Evolutionary conservation across 768 basidiomycete species (phyloP).

Genomic region (Phylloporus sp.): DNA sequence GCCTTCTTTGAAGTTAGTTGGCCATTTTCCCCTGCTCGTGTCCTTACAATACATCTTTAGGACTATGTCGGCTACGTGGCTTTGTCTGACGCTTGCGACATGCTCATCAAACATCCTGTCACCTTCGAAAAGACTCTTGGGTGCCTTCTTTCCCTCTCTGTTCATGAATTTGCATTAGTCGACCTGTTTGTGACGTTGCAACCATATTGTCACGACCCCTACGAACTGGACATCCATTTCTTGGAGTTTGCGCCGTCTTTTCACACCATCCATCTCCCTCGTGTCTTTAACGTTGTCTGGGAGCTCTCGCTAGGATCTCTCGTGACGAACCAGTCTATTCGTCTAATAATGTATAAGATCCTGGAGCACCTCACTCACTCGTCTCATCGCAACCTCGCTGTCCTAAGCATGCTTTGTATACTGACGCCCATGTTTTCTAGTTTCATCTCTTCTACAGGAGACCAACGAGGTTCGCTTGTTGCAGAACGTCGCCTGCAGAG

Average conservation of each 20-base stretch:
- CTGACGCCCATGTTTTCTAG: slow-evolving; percentile 44
- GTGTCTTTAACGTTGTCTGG: slow-evolving; percentile 60
- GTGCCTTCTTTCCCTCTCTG: slow-evolving; percentile 61
- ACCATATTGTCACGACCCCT: slow-evolving; percentile 35
- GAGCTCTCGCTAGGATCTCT: slow-evolving; percentile 38
- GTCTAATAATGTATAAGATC: slow-evolving; percentile 54
- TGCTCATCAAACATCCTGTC: slow-evolving; percentile 44
- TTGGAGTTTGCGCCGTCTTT: slow-evolving; percentile 38
- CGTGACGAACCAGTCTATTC: slow-evolving; percentile 37
- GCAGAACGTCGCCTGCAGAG: slow-evolving; percentile 52
- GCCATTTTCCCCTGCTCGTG: slow-evolving; percentile 28
- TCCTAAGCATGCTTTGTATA: slow-evolving; percentile 58
- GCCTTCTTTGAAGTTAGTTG: slow-evolving; percentile 63
- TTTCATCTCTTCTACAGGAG: slow-evolving; percentile 21
- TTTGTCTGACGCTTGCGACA: slow-evolving; percentile 54
- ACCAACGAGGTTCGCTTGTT: slow-evolving; percentile 3
- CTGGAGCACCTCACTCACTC: slow-evolving; percentile 58
- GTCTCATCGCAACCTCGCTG: slow-evolving; percentile 67
- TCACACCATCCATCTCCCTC: slow-evolving; percentile 53
- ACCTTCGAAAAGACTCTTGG: slow-evolving; percentile 58
- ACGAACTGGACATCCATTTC: slow-evolving; percentile 40
- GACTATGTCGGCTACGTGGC: slow-evolving; percentile 58
- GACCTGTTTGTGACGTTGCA: slow-evolving; percentile 51
- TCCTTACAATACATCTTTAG: slow-evolving; percentile 7
- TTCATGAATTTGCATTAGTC: slow-evolving; percentile 59